Conservation (phyloP, 2,329 filamentous ascomycete genomes). For the Orbilia blumenaviensis region DNA sequence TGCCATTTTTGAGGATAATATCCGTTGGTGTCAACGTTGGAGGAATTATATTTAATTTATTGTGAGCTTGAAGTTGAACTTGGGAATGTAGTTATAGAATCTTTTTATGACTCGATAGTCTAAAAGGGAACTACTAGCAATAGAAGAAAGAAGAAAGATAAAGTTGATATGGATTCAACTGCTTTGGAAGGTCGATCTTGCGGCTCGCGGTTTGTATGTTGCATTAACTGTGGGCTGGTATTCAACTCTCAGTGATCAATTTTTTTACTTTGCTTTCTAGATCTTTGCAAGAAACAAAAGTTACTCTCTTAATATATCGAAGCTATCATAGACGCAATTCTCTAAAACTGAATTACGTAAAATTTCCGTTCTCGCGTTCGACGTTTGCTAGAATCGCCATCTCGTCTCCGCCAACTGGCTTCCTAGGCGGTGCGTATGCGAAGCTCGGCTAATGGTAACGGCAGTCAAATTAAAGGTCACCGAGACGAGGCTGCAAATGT, state of each 20-base stretch:
- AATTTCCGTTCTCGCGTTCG: background rate
- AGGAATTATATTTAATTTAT: background rate
- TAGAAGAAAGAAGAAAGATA: background rate
- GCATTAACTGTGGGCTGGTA: background rate
- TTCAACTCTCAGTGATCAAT: background rate
- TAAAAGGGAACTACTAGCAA: no score
- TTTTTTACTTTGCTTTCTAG: background rate
- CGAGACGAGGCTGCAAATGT: conserved; percentile 33
- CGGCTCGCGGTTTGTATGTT: background rate
- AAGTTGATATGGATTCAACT: background rate
- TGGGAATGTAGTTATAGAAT: background rate
- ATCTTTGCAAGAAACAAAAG: background rate
- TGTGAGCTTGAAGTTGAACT: background rate
- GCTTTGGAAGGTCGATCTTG: background rate
- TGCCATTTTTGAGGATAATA: conserved; percentile 32
- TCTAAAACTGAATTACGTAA: background rate
- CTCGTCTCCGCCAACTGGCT: background rate
- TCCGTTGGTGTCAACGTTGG: no score
- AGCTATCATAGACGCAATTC: background rate
- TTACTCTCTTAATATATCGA: background rate
- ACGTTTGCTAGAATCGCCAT: background rate
- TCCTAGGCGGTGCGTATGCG: background rate
- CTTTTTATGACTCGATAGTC: no score
- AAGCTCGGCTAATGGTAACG: conserved; percentile 19
- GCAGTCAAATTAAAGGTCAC: background rate